Evolutionary conservation across 192 early-diverging fungal species (phyloP), one percentile per base, ranked within the genome.

Genomic region (Kappamyces sp.): DNA sequence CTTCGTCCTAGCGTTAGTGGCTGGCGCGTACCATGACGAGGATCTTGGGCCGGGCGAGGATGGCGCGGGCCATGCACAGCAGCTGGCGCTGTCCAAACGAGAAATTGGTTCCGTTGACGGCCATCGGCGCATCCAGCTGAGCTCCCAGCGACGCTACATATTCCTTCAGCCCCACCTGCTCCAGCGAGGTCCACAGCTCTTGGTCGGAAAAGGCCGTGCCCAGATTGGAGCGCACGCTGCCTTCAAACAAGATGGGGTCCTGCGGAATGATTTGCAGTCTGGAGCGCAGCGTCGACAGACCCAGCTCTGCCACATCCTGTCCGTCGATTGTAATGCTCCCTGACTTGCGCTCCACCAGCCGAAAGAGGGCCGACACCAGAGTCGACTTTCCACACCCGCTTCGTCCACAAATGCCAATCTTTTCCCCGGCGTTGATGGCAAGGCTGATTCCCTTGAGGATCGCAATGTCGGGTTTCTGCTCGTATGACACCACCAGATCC

Each of bases 391-490:
- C 82, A 32, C 81, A 80, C 3, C 87, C 87, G 5, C 87, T 88
- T 3, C 89, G 73, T 40, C 89, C 89, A 34, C 88, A 78, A 10
- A 91, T 73, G n/a, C 83, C 89, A 55, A 89, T 70, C 41, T 78
- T 84, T 46, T 88, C 85, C 10, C 75, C 74, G 6, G 67, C 72
- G 47, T 73, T 74, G 4, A 89, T 66, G 34, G 79, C 67, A 50
- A 91, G 60, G 35, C 59, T 74, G 23, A 90, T 61, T 31, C 71
- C 65, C 48, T 68, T 63, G 31, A 90, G 61, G 0, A 78, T 82
- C 12, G 76, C 69, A 12, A 12, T 46, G 44, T 23, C 10, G 9
- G 49, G 49, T 23, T 12, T 9, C 0, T 52, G 23, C 23, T 23
- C 23, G 23, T 23, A 23, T 0, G 23, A 23, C 23, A 23, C 23